These are phyloP conservation scores for Claviceps cyperi DNA, from an alignment of 2,329 filamentous ascomycete species.

Conservation along the genomic window DNA sequence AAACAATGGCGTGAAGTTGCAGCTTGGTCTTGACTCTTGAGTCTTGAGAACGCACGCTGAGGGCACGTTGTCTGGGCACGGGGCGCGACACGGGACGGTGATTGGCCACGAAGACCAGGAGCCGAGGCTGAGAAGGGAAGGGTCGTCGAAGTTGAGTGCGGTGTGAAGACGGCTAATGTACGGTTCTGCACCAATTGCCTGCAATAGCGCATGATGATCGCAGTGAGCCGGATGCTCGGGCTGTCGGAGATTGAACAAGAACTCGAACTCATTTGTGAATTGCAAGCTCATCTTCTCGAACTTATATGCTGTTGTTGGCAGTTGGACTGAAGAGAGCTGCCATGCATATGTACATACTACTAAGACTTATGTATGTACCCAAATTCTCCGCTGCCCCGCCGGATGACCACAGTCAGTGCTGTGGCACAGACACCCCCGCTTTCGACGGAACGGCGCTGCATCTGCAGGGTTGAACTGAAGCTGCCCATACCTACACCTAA, in stretches of 20 bases:
- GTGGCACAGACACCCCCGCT: background rate
- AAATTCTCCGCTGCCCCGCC: background rate
- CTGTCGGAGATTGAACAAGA: no score
- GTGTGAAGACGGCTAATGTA: background rate
- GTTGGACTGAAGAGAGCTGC: background rate
- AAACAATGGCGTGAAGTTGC: background rate
- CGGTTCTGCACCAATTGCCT: background rate
- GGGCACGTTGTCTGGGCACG: constrained; percentile 13
- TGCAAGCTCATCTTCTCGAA: no score
- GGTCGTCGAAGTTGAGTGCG: background rate
- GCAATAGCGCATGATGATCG: background rate
- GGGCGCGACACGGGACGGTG: constrained; percentile 13
- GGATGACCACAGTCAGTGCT: background rate
- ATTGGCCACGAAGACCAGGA: constrained; percentile 14
- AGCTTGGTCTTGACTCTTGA: background rate
- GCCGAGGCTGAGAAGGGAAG: background rate
- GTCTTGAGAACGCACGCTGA: background rate
- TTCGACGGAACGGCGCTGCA: background rate
- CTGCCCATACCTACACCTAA: background rate
- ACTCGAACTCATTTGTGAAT: no score
- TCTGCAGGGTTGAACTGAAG: background rate
- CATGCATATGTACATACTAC: background rate
- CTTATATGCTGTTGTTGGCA: background rate
- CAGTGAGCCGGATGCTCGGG: no score
- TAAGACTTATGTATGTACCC: no score